A percentile compares a stretch with the other conserved stretches of the same genome.
These are phyloP conservation scores for Fusarium austroafricanum DNA, from an alignment of 2,329 filamentous ascomycete genomes.

Conservation along the genomic window DNA sequence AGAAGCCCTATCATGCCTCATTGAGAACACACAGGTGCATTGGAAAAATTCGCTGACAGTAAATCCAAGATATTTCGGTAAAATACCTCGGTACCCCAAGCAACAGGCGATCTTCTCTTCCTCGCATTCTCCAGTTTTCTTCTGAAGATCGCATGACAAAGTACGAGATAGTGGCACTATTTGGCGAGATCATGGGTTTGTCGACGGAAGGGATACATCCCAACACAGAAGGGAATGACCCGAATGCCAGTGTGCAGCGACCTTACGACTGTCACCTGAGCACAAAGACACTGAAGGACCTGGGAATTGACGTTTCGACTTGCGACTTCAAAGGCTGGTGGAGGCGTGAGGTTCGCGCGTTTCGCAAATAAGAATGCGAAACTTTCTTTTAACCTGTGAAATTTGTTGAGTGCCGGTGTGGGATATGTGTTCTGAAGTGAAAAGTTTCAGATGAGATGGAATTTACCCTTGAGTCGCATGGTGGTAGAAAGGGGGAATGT, in stretches of 20 bases:
- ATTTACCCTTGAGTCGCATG: slow-evolving; percentile 9
- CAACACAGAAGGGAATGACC: slow-evolving; percentile 78
- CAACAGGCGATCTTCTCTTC: slow-evolving; percentile 64
- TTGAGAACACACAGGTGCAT: neutral
- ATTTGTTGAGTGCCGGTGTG: neutral
- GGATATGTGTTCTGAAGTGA: slow-evolving; percentile 5
- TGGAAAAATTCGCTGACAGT: neutral
- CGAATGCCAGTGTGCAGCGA: slow-evolving; percentile 76
- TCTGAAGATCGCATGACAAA: slow-evolving; percentile 90
- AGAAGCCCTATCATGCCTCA: neutral
- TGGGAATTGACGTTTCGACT: slow-evolving; percentile 80
- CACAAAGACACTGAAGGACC: slow-evolving; percentile 75
- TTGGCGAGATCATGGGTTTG: slow-evolving; percentile 83
- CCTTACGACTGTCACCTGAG: slow-evolving; percentile 92
- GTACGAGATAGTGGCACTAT: slow-evolving; percentile 84
- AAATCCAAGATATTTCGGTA: slow-evolving; percentile 70
- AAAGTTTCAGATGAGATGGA: slow-evolving; percentile 12
- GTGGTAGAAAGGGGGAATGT: slow-evolving; percentile 25
- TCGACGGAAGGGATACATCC: slow-evolving; percentile 75
- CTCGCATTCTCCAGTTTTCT: slow-evolving; percentile 82
- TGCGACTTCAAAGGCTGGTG: slow-evolving; percentile 86
- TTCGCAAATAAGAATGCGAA: slow-evolving; percentile 59
- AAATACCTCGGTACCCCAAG: slow-evolving; percentile 70
- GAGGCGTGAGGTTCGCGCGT: slow-evolving; percentile 72
- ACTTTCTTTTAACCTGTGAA: neutral